Evolutionary conservation across 1,284 basidiomycete genomes (phyloP), one percentile per base, ranked within the genome.

Genomic region (Austroboletus novae-zelandiae): DNA sequence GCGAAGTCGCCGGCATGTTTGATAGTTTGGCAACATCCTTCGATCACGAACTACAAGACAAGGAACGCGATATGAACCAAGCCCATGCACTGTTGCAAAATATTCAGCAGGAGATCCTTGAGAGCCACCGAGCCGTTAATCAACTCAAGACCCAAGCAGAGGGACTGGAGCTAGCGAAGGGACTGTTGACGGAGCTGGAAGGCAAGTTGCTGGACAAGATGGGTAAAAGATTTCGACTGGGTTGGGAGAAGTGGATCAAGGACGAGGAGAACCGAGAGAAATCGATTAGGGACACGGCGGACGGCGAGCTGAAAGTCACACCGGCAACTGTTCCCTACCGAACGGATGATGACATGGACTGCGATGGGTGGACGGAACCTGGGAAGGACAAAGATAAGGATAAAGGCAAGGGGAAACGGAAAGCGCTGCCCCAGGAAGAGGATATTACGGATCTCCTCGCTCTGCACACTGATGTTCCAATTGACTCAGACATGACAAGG

Each of bases 101-200:
- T 62, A 96, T 98, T 52, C 91, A 98, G 65, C 79, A 86, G 40
- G 96, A 99, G 71, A 94, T 98, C 53, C 77, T 89, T 34, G 95
- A 98, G 61, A 89, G 91, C 58, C 87, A 90, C 57, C 80, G 89
- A 47, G 76, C 84, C 0, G 86, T 94, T 34, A 75, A 78, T 20
- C 82, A 86, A 39, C 77, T 98, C 39, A 83, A 81, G 62, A 68
- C 74, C 5, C 84, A 90, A 57, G 81, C 87, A 7, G 84, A 86
- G 36, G 81, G 81, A 2, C 73, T 95, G 6, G 72, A 83, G n/a
- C 77, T 81, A 23, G 78, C 83, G 34, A 81, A 83, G 56, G 72
- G 79, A 43, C 71, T 75, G 42, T 73, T 95, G 44, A 73, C 77
- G 35, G 76, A 79, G 30, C 68, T 95, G 44, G 86, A 94, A 66